phyloP scores from a whole-genome alignment of 257 asterid species.

The Nicotiana sylvestris region DNA sequence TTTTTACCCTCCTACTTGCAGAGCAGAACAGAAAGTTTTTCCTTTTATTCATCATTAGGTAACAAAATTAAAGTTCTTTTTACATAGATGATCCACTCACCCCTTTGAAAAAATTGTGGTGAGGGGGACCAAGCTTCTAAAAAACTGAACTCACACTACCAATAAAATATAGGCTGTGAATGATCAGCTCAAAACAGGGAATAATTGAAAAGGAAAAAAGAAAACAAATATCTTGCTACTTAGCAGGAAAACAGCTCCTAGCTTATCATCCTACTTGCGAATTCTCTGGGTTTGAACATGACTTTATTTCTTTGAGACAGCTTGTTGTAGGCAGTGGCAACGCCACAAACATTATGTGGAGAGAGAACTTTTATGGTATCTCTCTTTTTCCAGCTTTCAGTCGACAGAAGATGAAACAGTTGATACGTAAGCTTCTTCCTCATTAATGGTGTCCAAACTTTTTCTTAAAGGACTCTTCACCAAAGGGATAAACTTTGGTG shows the following conservation, averaged over 20 bases:
- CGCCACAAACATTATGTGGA: background rate
- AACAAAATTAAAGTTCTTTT: background rate
- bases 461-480: slow-evolving; percentile 35
- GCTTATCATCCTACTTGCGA: background rate
- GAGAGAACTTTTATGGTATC: slow-evolving; percentile 17
- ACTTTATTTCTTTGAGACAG: background rate
- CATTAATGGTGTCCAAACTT: slow-evolving; percentile 50
- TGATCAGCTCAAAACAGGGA: background rate
- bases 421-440: slow-evolving; percentile 46
- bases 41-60: background rate
- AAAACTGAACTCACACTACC: slow-evolving; percentile 20
- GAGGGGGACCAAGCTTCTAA: background rate
- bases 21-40: background rate
- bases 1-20: background rate
- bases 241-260: background rate
- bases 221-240: background rate
- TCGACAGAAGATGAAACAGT: slow-evolving; percentile 11
- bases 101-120: slow-evolving; percentile 3
- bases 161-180: slow-evolving; percentile 28
- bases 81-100: slow-evolving; percentile 9
- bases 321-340: background rate
- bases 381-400: slow-evolving; percentile 9
- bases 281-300: background rate
- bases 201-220: background rate
- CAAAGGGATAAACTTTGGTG: slow-evolving; percentile 37